Conservation (phyloP, 2,329 filamentous ascomycete species). For the Fusarium lateritium region DNA sequence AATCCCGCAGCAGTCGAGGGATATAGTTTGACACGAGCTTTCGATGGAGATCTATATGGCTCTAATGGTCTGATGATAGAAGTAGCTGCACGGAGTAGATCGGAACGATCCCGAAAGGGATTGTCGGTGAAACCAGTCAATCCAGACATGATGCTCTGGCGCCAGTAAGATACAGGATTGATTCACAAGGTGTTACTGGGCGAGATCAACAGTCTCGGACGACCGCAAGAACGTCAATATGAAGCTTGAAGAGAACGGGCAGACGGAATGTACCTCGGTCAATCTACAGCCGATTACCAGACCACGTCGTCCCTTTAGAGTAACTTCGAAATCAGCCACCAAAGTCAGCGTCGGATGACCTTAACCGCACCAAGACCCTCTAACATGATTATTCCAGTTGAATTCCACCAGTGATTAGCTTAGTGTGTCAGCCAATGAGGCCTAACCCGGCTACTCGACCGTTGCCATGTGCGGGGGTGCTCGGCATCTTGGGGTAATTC, state of each 20-base stretch:
- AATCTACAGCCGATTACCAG: background rate
- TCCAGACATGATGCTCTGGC: constrained; percentile 51
- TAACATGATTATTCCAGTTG: background rate
- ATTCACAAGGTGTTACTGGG: background rate
- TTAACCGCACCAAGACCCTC: background rate
- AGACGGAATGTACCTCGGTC: background rate
- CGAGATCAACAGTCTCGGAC: accelerated
- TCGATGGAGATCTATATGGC: constrained; percentile 52
- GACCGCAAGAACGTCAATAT: background rate
- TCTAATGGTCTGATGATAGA: constrained; percentile 54
- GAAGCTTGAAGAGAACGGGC: background rate
- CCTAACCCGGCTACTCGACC: background rate
- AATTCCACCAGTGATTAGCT: background rate
- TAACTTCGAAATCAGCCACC: background rate
- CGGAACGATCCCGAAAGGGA: constrained; percentile 52
- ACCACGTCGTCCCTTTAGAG: background rate
- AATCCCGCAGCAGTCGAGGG: constrained; percentile 58
- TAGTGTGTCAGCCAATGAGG: too few species aligned
- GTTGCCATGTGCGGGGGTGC: background rate
- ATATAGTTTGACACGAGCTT: constrained; percentile 56
- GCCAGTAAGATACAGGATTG: background rate
- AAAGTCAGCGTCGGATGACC: background rate
- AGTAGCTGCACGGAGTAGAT: constrained; percentile 53
- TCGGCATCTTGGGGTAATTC: constrained; percentile 8
- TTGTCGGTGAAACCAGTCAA: constrained; percentile 59